Evolutionary conservation across 108 stramenopile species (phyloP).

Genomic region (Halocafeteria seosinensis): DNA sequence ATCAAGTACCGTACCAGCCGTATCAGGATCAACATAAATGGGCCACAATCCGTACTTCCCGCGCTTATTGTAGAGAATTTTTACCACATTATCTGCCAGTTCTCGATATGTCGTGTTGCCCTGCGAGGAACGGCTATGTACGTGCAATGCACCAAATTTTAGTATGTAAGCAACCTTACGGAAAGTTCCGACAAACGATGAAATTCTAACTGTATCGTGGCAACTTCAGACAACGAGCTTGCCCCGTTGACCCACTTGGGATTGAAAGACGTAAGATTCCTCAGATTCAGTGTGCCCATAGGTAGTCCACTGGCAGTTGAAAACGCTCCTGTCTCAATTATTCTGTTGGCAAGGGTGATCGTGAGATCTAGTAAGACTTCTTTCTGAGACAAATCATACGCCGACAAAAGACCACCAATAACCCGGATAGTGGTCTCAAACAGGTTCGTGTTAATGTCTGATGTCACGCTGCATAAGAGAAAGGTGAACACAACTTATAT

Average conservation of each 20-base stretch:
- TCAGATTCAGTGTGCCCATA: constrained; percentile 23
- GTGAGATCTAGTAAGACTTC: constrained; percentile 27
- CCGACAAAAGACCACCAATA: constrained; percentile 79
- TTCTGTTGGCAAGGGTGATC: constrained; percentile 20
- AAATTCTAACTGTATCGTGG: constrained; percentile 49
- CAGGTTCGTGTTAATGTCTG: constrained; percentile 47
- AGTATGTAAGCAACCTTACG: no score
- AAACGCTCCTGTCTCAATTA: constrained; percentile 28
- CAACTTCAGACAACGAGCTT: constrained; percentile 24
- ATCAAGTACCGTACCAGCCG: no score
- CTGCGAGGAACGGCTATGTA: no score
- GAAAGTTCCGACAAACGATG: constrained; percentile 31
- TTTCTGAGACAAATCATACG: constrained; percentile 54
- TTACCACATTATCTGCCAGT: no score
- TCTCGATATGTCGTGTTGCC: no score
- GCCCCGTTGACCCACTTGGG: constrained; percentile 3
- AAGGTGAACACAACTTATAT: no score
- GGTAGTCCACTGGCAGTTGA: constrained; percentile 31
- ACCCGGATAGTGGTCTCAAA: constrained; percentile 95
- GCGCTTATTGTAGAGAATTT: no score
- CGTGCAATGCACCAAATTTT: no score
- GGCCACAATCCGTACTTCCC: no score
- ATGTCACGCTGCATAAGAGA: no score
- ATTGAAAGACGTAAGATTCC: constrained; percentile 13
- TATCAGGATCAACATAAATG: no score